Percentiles rank a stretch among this genome's conserved stretches.
These are phyloP conservation scores for Hypholoma sublateritium DNA, from an alignment of 768 basidiomycete species.

Conservation along the genomic window DNA sequence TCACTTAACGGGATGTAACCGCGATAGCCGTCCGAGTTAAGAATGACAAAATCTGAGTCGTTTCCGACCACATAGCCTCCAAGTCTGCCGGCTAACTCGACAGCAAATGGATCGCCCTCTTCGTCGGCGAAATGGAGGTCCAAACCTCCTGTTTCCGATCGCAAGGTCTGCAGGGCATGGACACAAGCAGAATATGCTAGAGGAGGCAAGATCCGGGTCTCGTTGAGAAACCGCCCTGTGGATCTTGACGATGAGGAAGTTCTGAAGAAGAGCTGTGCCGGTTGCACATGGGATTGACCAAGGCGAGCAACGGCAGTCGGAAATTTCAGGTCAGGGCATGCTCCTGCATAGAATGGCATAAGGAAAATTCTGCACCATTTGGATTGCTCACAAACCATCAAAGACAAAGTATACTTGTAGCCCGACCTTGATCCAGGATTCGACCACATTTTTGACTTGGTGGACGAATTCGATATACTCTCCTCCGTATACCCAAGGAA, in stretches of 20 bases:
- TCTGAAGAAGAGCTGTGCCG: slow-evolving; percentile 75
- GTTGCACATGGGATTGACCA: slow-evolving; percentile 55
- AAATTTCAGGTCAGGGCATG: slow-evolving; percentile 72
- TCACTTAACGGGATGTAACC: slow-evolving; percentile 79
- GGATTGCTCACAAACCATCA: slow-evolving; percentile 56
- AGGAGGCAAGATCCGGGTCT: slow-evolving; percentile 76
- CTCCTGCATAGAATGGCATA: slow-evolving; percentile 41
- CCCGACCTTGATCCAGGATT: slow-evolving; percentile 70
- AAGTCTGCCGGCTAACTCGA: slow-evolving; percentile 75
- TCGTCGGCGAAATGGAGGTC: slow-evolving; percentile 74
- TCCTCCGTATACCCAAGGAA: slow-evolving; percentile 88
- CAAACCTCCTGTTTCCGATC: slow-evolving; percentile 34
- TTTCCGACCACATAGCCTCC: slow-evolving; percentile 74
- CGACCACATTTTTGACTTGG: slow-evolving; percentile 50
- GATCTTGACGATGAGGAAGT: slow-evolving; percentile 68
- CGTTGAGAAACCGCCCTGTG: slow-evolving; percentile 65
- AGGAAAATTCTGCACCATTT: slow-evolving; percentile 14
- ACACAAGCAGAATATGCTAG: slow-evolving; percentile 60
- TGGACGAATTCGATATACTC: slow-evolving; percentile 62
- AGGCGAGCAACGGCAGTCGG: slow-evolving; percentile 62
- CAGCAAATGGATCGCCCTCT: slow-evolving; percentile 83
- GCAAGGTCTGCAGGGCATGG: slow-evolving; percentile 45
- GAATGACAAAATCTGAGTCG: slow-evolving; percentile 82
- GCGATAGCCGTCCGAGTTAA: slow-evolving; percentile 72
- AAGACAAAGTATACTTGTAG: slow-evolving; percentile 75